A percentile compares a stretch with the other conserved stretches of the same genome.
These are phyloP conservation scores for Rhizoctonia solani DNA, from an alignment of 1,284 basidiomycete genomes.

Conservation along the genomic window DNA sequence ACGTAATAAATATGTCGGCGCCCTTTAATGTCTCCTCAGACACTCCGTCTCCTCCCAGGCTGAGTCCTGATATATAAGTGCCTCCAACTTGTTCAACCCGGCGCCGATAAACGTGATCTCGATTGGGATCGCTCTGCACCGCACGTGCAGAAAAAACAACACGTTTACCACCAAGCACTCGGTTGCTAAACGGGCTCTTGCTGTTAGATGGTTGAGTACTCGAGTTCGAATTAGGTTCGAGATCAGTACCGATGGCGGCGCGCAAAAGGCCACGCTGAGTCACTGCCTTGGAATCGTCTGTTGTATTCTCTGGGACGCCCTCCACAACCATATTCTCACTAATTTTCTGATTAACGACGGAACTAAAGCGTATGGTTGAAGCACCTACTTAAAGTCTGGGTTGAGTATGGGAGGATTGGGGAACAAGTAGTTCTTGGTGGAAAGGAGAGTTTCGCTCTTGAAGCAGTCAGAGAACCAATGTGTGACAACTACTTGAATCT, in stretches of 20 bases:
- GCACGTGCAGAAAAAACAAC: constrained; percentile 65
- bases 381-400: constrained; percentile 35
- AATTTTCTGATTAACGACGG: background rate
- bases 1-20: constrained; percentile 71
- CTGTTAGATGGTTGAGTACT: constrained; percentile 12
- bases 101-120: constrained; percentile 59
- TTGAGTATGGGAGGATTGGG: constrained; percentile 49
- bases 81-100: constrained; percentile 62
- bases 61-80: constrained; percentile 18
- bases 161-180: constrained; percentile 47
- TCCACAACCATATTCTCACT: constrained; percentile 8
- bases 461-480: constrained; percentile 86
- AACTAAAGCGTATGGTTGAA: background rate
- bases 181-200: constrained; percentile 23
- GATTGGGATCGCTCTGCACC: constrained; percentile 54
- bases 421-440: constrained; percentile 71
- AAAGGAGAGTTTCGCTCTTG: constrained; percentile 58
- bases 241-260: background rate
- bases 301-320: background rate
- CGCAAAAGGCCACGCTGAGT: background rate
- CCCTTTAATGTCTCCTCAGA: constrained; percentile 50
- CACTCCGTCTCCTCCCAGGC: constrained; percentile 42
- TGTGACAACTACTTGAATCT: constrained; percentile 67
- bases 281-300: constrained; percentile 27
- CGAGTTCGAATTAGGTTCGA: constrained; percentile 1